Conservation (phyloP, 2,329 filamentous ascomycete genomes). For the Colletotrichum chlorophyti region DNA sequence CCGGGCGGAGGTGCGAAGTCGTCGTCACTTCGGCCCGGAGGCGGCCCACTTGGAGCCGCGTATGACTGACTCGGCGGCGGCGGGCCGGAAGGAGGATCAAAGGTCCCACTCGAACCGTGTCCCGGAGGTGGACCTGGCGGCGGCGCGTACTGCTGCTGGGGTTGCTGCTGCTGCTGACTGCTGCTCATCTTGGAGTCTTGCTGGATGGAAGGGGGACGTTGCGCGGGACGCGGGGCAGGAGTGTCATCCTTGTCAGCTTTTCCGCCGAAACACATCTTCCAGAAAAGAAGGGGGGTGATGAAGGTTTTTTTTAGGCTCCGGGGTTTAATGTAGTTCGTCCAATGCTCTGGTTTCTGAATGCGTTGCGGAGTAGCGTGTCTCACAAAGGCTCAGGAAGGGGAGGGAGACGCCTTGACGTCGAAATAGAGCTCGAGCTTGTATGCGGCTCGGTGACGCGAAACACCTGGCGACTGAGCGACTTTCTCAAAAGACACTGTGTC, state of each 20-base stretch:
- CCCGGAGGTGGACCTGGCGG: slow-evolving; percentile 30
- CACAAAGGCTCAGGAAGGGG: background rate
- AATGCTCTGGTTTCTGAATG: background rate
- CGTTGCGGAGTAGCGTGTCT: background rate
- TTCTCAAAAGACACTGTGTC: too few relatives aligned
- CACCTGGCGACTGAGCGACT: background rate
- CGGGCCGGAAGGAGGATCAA: slow-evolving; percentile 37
- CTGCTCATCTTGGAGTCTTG: slow-evolving; percentile 35
- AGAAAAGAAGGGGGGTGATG: background rate
- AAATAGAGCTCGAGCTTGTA: slow-evolving; percentile 17
- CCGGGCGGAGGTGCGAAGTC: slow-evolving; percentile 41
- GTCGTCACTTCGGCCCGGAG: slow-evolving; percentile 21
- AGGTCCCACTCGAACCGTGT: slow-evolving; percentile 12
- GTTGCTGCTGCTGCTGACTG: slow-evolving; percentile 30
- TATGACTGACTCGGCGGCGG: slow-evolving; percentile 31
- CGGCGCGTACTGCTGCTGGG: slow-evolving; percentile 34
- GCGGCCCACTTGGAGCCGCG: slow-evolving; percentile 29
- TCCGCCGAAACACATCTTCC: slow-evolving; percentile 57
- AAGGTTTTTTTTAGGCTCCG: background rate
- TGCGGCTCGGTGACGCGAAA: slow-evolving; percentile 7
- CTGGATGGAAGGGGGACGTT: slow-evolving; percentile 28
- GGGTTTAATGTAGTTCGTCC: slow-evolving; percentile 21
- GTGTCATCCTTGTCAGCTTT: slow-evolving; percentile 48
- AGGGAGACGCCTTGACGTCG: slow-evolving; percentile 17
- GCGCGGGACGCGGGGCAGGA: slow-evolving; percentile 47